A percentile compares a stretch with the other conserved stretches of the same genome.
These are phyloP conservation scores for Gossypium australe DNA, from an alignment of 345 rosid species.

Conservation along the genomic window DNA sequence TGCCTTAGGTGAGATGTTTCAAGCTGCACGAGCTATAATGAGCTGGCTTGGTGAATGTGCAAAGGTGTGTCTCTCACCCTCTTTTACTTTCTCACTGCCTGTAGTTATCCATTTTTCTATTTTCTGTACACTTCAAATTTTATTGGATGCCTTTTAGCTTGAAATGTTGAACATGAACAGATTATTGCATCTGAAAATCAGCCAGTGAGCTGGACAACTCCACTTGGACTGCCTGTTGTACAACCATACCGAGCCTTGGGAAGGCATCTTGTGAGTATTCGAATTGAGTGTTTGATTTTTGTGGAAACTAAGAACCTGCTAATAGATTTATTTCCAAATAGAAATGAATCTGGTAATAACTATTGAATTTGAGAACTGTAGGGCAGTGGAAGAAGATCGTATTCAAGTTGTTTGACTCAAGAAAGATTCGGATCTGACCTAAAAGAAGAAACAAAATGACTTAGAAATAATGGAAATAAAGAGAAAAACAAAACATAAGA, in stretches of 20 bases:
- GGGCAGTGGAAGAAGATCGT: too few species aligned
- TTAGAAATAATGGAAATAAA: too few species aligned
- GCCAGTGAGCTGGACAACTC: conserved; percentile 93
- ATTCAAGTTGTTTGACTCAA: too few species aligned
- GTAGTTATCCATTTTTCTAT: not conserved
- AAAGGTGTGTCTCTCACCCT: conserved; percentile 42
- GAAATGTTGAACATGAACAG: conserved; percentile 32
- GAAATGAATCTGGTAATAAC: not conserved
- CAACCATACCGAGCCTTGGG: conserved; percentile 86
- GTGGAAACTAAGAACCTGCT: not conserved
- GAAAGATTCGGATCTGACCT: too few species aligned
- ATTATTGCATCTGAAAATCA: conserved; percentile 84
- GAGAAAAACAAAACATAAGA: too few species aligned
- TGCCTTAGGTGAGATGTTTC: conserved; percentile 92
- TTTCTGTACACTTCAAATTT: not conserved
- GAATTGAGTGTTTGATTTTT: not conserved
- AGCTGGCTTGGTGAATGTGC: conserved; percentile 98
- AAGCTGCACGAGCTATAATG: conserved; percentile 94
- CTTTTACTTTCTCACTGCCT: not conserved
- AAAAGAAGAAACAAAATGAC: too few species aligned
- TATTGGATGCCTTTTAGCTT: conserved; percentile 13
- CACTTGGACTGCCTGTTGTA: conserved; percentile 97
- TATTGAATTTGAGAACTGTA: not conserved
- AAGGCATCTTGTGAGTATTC: conserved; percentile 61
- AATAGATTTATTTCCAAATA: not conserved